Evolutionary conservation across 441 rosid species (phyloP).

Genomic region (Euphorbia celastroides): DNA sequence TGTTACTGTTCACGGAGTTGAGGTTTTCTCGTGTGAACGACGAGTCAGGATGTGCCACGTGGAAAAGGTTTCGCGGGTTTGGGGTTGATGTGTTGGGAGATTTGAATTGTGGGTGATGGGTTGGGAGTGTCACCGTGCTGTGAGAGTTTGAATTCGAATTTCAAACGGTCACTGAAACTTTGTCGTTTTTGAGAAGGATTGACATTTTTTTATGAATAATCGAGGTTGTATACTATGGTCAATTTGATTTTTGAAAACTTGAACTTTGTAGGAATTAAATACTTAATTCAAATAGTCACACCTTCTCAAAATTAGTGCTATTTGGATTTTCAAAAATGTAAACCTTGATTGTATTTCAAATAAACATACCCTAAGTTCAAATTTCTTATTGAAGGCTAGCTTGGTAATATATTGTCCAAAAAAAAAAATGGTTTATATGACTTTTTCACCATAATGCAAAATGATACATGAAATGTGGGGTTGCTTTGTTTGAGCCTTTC

Average conservation of each 20-base stretch:
- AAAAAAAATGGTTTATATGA: no score
- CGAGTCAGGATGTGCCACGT: conserved; percentile 27
- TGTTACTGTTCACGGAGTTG: background rate
- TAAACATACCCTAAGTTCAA: no score
- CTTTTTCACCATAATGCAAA: no score
- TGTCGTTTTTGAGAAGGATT: conserved; percentile 2
- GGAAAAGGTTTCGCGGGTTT: background rate
- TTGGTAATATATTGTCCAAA: no score
- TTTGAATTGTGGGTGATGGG: conserved; percentile 17
- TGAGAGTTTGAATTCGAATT: conserved; percentile 61
- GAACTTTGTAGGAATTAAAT: background rate
- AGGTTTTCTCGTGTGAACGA: background rate
- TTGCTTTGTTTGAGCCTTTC: no score
- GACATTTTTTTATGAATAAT: conserved; percentile 15
- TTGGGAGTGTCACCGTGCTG: conserved; percentile 26
- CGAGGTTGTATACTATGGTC: background rate
- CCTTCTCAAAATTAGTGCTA: background rate
- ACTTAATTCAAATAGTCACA: background rate
- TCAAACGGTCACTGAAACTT: conserved; percentile 65
- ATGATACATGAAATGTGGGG: no score
- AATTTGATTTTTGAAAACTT: conserved; percentile 1
- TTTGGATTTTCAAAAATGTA: no score
- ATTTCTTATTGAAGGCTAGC: no score
- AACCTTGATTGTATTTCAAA: no score
- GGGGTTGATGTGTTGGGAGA: background rate